Percentiles rank a stretch among this genome's conserved stretches.
phyloP scores from a whole-genome alignment of 108 stramenopile genomes.

The Asterionellopsis glacialis region DNA sequence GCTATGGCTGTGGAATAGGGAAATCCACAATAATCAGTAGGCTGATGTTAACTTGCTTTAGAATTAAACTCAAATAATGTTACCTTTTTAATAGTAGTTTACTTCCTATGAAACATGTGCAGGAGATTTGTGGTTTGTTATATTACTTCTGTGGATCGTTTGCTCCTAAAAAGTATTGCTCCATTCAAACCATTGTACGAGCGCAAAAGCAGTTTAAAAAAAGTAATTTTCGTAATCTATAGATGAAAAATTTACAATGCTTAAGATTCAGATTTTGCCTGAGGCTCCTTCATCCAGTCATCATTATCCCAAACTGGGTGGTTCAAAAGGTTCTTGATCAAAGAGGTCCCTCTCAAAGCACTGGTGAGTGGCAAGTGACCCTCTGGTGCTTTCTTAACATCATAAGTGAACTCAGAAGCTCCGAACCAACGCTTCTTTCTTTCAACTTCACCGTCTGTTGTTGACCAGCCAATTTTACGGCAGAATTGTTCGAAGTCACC shows the following conservation, averaged over 20 bases:
- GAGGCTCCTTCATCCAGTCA: constrained; percentile 90
- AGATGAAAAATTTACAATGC: too few relatives aligned
- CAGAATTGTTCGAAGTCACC: constrained; percentile 94
- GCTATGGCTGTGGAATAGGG: constrained; percentile 44
- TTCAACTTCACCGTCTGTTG: constrained; percentile 89
- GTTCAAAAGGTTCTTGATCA: constrained; percentile 84
- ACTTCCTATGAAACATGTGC: too few relatives aligned
- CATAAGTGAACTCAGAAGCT: constrained; percentile 93
- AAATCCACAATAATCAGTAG: background rate
- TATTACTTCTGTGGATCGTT: background rate
- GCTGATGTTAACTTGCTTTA: too few relatives aligned
- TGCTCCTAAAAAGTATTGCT: too few relatives aligned
- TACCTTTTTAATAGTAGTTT: background rate
- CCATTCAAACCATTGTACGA: too few relatives aligned
- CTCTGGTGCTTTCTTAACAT: constrained; percentile 91
- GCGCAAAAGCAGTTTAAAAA: too few relatives aligned
- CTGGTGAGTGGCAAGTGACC: constrained; percentile 95
- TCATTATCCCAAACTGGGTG: constrained; percentile 95
- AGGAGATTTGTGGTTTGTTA: too few relatives aligned
- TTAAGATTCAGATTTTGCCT: constrained; percentile 9
- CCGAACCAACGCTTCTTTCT: constrained; percentile 97
- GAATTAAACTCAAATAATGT: background rate
- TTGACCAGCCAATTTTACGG: constrained; percentile 94
- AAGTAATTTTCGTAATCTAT: too few relatives aligned
- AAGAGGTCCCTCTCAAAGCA: constrained; percentile 89